These are phyloP conservation scores for Trifolium subterraneum DNA, from an alignment of 306 rosid genomes.

Conservation along the genomic window DNA sequence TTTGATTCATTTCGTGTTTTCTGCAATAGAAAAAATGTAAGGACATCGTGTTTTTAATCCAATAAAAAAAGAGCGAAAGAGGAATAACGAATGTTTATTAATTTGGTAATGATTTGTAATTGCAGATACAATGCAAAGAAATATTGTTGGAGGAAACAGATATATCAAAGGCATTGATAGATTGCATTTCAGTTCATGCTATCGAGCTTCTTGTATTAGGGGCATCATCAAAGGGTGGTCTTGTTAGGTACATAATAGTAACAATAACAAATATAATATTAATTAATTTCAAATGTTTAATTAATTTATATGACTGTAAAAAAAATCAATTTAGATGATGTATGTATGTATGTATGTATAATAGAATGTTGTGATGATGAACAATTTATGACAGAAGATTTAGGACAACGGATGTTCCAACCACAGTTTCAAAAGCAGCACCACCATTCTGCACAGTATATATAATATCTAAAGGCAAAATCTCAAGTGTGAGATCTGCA, in stretches of 20 bases:
- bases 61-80: neutral
- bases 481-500: constrained; percentile 58
- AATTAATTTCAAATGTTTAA: too few species aligned
- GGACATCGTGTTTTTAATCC: neutral
- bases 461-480: constrained; percentile 69
- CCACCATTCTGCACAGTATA: constrained; percentile 77
- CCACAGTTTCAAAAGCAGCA: constrained; percentile 60
- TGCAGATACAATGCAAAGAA: constrained; percentile 77
- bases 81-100: neutral
- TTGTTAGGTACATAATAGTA: constrained; percentile 55
- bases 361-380: neutral
- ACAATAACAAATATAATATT: neutral
- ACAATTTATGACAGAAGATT: constrained; percentile 62
- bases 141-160: constrained; percentile 65
- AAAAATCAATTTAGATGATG: too few species aligned
- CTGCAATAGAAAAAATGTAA: constrained; percentile 67
- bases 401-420: constrained; percentile 63
- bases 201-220: constrained; percentile 82
- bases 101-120: neutral
- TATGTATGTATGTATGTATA: too few species aligned
- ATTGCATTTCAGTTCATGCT: constrained; percentile 42
- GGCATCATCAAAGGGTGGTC: constrained; percentile 61
- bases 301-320: too few species aligned
- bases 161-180: constrained; percentile 62
- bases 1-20: constrained; percentile 79